Evolutionary conservation across 2,329 filamentous ascomycete genomes (phyloP).

Genomic region (Helminthosporium solani): DNA sequence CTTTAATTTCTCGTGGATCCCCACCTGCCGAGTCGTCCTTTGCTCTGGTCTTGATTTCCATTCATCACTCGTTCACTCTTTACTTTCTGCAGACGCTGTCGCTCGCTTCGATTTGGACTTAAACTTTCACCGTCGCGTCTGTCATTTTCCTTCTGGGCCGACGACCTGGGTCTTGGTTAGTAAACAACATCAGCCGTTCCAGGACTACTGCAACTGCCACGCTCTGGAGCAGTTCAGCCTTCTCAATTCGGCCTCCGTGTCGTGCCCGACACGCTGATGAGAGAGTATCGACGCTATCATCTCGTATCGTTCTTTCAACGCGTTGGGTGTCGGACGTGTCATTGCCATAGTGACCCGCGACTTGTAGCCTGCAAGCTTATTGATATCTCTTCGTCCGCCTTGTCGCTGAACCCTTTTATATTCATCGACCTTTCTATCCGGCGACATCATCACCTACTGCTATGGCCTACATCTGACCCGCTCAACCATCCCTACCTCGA

Average conservation of each 20-base stretch:
- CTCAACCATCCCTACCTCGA: not conserved
- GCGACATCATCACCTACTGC: conserved; percentile 1
- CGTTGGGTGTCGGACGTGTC: conserved; percentile 28
- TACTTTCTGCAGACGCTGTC: conserved; percentile 14
- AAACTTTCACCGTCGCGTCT: conserved; percentile 6
- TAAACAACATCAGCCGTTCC: conserved; percentile 19
- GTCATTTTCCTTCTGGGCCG: conserved; percentile 7
- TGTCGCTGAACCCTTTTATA: conserved; percentile 9
- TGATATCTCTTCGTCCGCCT: conserved; percentile 23
- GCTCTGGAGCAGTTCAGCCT: conserved; percentile 21
- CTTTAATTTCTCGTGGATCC: conserved; percentile 31
- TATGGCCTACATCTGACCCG: conserved; percentile 1
- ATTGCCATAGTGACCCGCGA: conserved; percentile 28
- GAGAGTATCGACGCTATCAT: conserved; percentile 26
- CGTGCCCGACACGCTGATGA: conserved; percentile 15
- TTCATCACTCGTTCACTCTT: conserved; percentile 17
- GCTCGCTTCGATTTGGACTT: conserved; percentile 26
- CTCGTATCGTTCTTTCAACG: conserved; percentile 33
- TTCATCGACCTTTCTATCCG: not conserved
- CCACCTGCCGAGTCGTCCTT: conserved; percentile 26
- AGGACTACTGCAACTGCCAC: conserved; percentile 34
- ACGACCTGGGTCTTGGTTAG: conserved; percentile 25
- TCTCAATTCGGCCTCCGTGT: conserved; percentile 26
- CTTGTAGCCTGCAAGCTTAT: conserved; percentile 24
- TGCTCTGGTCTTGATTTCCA: conserved; percentile 19